Evolutionary conservation across 148 eudicot species (phyloP).

Genomic region (Chenopodium berlandieri): DNA sequence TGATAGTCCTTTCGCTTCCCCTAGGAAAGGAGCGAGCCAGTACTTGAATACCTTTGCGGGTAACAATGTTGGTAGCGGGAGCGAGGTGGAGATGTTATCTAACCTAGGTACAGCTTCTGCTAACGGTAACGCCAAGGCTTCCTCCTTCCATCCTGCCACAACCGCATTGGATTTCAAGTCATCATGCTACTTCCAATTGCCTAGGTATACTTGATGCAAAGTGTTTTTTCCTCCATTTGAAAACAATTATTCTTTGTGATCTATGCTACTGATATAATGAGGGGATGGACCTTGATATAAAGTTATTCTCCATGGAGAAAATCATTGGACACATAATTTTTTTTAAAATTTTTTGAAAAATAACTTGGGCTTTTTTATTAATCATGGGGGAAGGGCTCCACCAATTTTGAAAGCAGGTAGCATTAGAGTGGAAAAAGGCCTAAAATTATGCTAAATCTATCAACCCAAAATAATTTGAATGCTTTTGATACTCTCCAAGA

Average conservation of each 20-base stretch:
- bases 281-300: slow-evolving; percentile 20
- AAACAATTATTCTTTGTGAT: background rate
- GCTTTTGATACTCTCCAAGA: slow-evolving; percentile 26
- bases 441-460: slow-evolving; percentile 30
- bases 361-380: slow-evolving; percentile 11
- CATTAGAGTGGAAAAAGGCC: slow-evolving; percentile 28
- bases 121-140: slow-evolving; percentile 42
- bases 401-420: slow-evolving; percentile 30
- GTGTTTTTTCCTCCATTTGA: slow-evolving; percentile 3
- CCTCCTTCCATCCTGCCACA: slow-evolving; percentile 50
- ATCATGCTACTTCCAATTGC: slow-evolving; percentile 79
- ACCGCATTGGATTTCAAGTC: slow-evolving; percentile 67
- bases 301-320: slow-evolving; percentile 22
- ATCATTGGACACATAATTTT: background rate
- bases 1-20: slow-evolving; percentile 86
- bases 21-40: slow-evolving; percentile 48
- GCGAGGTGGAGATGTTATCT: slow-evolving; percentile 26
- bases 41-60: slow-evolving; percentile 37
- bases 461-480: slow-evolving; percentile 10
- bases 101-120: slow-evolving; percentile 22
- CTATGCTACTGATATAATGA: slow-evolving; percentile 23
- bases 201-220: slow-evolving; percentile 48
- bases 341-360: background rate
- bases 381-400: slow-evolving; percentile 32
- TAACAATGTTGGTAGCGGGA: slow-evolving; percentile 16